Evolutionary conservation across 2,329 filamentous ascomycete species (phyloP).

Genomic region (Juglanconis oblonga): DNA sequence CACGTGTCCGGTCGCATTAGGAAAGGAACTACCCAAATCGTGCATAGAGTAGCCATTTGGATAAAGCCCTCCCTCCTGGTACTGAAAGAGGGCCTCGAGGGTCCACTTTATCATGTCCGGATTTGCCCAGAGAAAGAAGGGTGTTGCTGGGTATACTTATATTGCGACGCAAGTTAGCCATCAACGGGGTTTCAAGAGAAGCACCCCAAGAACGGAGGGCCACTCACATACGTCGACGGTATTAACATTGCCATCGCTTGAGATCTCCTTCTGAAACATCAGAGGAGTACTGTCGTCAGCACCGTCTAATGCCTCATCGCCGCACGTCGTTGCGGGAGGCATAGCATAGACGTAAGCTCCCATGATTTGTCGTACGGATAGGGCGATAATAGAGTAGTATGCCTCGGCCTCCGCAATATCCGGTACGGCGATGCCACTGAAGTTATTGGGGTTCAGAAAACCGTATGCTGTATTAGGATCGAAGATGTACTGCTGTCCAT

Average conservation of each 20-base stretch:
- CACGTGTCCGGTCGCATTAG: conserved; percentile 68
- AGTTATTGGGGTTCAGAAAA: conserved; percentile 65
- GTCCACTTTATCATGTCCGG: conserved; percentile 75
- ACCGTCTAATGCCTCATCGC: neutral
- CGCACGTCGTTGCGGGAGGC: conserved; percentile 44
- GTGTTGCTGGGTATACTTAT: conserved; percentile 70
- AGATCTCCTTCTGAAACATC: conserved; percentile 81
- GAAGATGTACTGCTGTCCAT: conserved; percentile 19
- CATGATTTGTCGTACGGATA: conserved; percentile 75
- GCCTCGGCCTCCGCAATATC: conserved; percentile 72
- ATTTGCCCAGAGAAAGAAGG: conserved; percentile 82
- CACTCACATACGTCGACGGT: conserved; percentile 70
- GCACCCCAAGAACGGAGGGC: neutral
- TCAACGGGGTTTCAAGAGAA: too few relatives aligned
- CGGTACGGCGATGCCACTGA: conserved; percentile 56
- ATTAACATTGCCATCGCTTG: conserved; percentile 78
- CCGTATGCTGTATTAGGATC: conserved; percentile 21
- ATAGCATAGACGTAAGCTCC: conserved; percentile 73
- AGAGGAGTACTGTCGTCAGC: conserved; percentile 53
- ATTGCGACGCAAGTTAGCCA: neutral
- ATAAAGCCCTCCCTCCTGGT: conserved; percentile 77
- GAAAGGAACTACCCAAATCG: conserved; percentile 68
- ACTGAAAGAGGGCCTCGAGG: conserved; percentile 74
- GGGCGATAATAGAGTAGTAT: conserved; percentile 71
- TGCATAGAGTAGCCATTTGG: conserved; percentile 78